Evolutionary conservation across 2,329 filamentous ascomycete genomes (phyloP).

Genomic region (Ascochyta pisi): DNA sequence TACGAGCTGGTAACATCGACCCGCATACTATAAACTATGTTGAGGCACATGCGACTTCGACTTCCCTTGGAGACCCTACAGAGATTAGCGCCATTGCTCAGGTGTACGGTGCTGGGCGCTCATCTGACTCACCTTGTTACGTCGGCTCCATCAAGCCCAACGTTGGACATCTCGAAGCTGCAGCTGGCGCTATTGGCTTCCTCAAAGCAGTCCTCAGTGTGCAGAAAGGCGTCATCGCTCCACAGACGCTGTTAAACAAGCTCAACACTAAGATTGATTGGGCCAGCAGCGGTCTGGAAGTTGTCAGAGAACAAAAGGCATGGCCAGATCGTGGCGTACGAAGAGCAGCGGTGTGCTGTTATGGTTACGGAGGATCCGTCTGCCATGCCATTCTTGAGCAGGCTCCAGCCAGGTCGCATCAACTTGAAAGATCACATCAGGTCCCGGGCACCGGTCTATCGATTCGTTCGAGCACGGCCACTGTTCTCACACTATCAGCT

Average conservation of each 20-base stretch:
- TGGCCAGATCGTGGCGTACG: constrained; percentile 32
- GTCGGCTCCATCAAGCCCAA: constrained; percentile 44
- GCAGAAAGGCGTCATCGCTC: constrained; percentile 44
- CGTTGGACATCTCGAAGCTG: constrained; percentile 52
- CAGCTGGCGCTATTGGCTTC: constrained; percentile 47
- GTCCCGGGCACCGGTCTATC: not conserved
- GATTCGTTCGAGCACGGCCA: not conserved
- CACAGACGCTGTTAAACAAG: constrained; percentile 30
- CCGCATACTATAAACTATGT: constrained; percentile 21
- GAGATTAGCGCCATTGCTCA: constrained; percentile 26
- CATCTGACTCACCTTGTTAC: constrained; percentile 8
- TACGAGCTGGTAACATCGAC: constrained; percentile 13
- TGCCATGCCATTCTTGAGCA: constrained; percentile 53
- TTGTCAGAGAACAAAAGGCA: constrained; percentile 6
- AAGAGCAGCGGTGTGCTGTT: constrained; percentile 55
- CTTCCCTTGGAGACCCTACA: constrained; percentile 55
- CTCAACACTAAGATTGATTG: constrained; percentile 45
- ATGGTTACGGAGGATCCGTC: constrained; percentile 54
- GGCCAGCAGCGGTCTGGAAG: constrained; percentile 14
- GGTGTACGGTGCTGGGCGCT: constrained; percentile 15
- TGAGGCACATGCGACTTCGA: constrained; percentile 58
- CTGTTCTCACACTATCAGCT: constrained; percentile 36
- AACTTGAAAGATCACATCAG: not conserved
- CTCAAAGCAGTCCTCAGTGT: constrained; percentile 50
- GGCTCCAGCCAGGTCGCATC: constrained; percentile 21